Evolutionary conservation across 176 grass and related monocot genomes (phyloP).

Genomic region (Dendrocalamus sinicus): DNA sequence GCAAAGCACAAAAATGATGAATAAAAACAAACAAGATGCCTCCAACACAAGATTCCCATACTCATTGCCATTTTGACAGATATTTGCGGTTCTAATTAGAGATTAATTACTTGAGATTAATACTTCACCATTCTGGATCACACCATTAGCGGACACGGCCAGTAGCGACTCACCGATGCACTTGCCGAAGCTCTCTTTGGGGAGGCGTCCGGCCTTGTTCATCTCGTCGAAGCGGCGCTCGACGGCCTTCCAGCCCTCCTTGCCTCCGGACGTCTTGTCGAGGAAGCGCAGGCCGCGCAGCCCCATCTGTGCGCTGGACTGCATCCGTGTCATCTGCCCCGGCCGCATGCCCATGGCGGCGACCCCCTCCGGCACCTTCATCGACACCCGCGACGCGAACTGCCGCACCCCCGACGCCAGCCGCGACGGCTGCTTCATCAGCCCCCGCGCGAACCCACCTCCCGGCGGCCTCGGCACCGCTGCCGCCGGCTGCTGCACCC

Average conservation of each 20-base stretch:
- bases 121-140: slow-evolving; percentile 11
- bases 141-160: background rate
- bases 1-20: background rate
- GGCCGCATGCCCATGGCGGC: slow-evolving; percentile 40
- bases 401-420: slow-evolving; percentile 58
- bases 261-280: slow-evolving; percentile 75
- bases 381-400: slow-evolving; percentile 69
- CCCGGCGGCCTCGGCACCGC: slow-evolving; percentile 32
- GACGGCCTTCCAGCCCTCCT: slow-evolving; percentile 82
- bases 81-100: background rate
- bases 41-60: slow-evolving; percentile 6
- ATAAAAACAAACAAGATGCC: slow-evolving; percentile 18
- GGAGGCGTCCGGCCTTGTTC: slow-evolving; percentile 54
- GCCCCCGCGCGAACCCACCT: slow-evolving; percentile 42
- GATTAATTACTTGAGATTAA: background rate
- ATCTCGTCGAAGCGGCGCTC: slow-evolving; percentile 84
- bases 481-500: background rate
- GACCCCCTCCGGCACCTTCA: slow-evolving; percentile 70
- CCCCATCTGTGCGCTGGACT: slow-evolving; percentile 71
- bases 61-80: background rate
- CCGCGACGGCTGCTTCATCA: slow-evolving; percentile 64
- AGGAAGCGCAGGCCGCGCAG: slow-evolving; percentile 74
- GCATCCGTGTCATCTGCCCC: slow-evolving; percentile 66
- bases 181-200: slow-evolving; percentile 88
- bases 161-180: slow-evolving; percentile 73